A percentile compares a stretch with the other conserved stretches of the same genome.
These are phyloP conservation scores for Marchantia paleacea DNA, from an alignment of 225 moss, liverwort and hornwort species.

Conservation along the genomic window DNA sequence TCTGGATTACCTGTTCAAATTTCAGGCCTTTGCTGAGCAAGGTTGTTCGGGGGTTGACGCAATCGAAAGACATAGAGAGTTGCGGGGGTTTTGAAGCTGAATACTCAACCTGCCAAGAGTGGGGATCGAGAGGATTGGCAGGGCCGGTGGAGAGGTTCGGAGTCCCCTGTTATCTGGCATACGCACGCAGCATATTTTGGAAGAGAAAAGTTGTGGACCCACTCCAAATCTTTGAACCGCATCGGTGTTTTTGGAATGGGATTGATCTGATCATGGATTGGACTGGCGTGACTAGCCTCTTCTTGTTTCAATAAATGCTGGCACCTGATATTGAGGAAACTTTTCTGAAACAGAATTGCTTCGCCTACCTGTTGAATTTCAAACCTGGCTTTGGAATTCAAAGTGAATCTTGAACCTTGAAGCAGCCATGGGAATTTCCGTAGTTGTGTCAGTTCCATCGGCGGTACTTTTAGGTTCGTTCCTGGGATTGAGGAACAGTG, in stretches of 20 bases:
- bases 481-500: constrained; percentile 46
- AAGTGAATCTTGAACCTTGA: neutral
- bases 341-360: neutral
- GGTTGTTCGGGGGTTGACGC: too few relatives aligned
- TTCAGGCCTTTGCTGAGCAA: too few relatives aligned
- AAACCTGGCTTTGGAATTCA: neutral
- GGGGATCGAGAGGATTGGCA: too few relatives aligned
- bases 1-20: too few relatives aligned
- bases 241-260: neutral
- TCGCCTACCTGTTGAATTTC: neutral
- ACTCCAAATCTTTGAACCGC: neutral
- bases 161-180: too few relatives aligned
- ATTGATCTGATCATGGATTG: neutral
- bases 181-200: too few relatives aligned
- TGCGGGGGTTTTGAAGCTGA: too few relatives aligned
- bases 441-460: constrained; percentile 60
- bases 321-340: neutral
- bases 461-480: constrained; percentile 55
- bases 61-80: too few relatives aligned
- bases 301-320: neutral
- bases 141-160: too few relatives aligned
- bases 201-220: neutral
- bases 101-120: too few relatives aligned
- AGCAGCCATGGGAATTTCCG: constrained; percentile 62
- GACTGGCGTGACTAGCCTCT: neutral